A percentile compares a stretch with the other conserved stretches of the same genome.
Conservation (phyloP, 768 basidiomycete genomes). For the Termitomyces sp. region DNA sequence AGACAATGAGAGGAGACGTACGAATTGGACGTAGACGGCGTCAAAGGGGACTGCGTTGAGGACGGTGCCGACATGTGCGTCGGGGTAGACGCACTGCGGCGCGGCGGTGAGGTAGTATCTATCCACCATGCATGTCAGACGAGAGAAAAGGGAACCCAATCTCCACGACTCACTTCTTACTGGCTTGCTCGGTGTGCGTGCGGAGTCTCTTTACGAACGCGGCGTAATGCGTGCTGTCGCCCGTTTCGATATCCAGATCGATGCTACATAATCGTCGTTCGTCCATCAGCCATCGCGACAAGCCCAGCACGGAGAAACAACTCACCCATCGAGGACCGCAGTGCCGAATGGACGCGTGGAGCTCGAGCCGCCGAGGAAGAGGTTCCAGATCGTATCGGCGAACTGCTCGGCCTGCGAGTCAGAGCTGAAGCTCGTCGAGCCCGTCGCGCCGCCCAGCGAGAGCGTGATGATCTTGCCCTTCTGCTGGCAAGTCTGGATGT, state of each 20-base stretch:
- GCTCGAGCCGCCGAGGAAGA: constrained; percentile 61
- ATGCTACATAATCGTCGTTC: constrained; percentile 28
- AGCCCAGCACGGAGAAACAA: not conserved
- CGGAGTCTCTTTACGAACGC: constrained; percentile 44
- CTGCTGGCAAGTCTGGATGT: constrained; percentile 54
- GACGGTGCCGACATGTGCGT: constrained; percentile 45
- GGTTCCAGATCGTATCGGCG: constrained; percentile 57
- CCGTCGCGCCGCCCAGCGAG: constrained; percentile 48
- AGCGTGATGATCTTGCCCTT: constrained; percentile 46
- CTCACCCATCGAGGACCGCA: constrained; percentile 59
- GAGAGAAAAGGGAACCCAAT: too few relatives aligned
- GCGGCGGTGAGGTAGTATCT: constrained; percentile 54
- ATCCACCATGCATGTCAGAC: not conserved
- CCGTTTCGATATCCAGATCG: constrained; percentile 64
- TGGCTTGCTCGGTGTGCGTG: constrained; percentile 34
- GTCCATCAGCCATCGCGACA: not conserved
- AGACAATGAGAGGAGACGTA: not conserved
- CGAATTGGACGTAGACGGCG: constrained; percentile 60
- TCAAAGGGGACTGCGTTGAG: constrained; percentile 58
- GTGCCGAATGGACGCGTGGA: constrained; percentile 54
- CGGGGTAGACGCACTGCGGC: constrained; percentile 57
- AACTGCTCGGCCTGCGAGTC: constrained; percentile 46
- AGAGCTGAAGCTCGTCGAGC: constrained; percentile 42
- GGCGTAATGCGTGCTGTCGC: constrained; percentile 36
- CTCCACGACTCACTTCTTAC: constrained; percentile 36